phyloP scores from a whole-genome alignment of 129 eudicot genomes.

The Solidago caesia region DNA sequence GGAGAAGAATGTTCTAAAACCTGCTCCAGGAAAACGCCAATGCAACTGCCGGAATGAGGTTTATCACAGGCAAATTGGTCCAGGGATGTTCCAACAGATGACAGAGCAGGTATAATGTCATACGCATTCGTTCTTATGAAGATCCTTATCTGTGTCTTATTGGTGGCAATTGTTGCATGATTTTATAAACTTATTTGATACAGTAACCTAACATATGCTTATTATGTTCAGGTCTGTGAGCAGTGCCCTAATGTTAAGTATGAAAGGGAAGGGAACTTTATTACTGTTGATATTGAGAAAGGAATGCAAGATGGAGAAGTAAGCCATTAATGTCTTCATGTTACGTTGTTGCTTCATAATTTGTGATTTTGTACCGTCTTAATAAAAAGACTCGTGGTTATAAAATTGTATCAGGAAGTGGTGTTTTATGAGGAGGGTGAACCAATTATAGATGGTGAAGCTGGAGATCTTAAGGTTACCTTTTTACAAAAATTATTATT shows the following conservation, averaged over 20 bases:
- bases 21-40: slow-evolving; percentile 93
- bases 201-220: not conserved
- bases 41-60: slow-evolving; percentile 98
- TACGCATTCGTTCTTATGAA: slow-evolving; percentile 3
- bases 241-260: slow-evolving; percentile 89
- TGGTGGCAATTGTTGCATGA: not conserved
- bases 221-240: slow-evolving; percentile 76
- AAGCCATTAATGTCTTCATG: slow-evolving; percentile 24
- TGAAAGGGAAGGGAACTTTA: slow-evolving; percentile 79
- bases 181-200: not conserved
- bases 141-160: slow-evolving; percentile 5
- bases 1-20: slow-evolving; percentile 89
- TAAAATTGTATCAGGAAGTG: slow-evolving; percentile 62
- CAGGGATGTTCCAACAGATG: slow-evolving; percentile 99
- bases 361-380: not conserved
- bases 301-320: slow-evolving; percentile 99
- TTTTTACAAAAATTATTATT: not conserved
- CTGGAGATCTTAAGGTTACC: slow-evolving; percentile 92
- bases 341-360: not conserved
- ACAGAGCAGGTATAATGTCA: slow-evolving; percentile 79
- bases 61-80: slow-evolving; percentile 98
- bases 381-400: slow-evolving; percentile 7
- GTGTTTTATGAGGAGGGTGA: slow-evolving; percentile 92
- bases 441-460: slow-evolving; percentile 88
- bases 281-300: slow-evolving; percentile 95